Conservation (phyloP, 805 yeast genomes). For the Lipomyces sp. region DNA sequence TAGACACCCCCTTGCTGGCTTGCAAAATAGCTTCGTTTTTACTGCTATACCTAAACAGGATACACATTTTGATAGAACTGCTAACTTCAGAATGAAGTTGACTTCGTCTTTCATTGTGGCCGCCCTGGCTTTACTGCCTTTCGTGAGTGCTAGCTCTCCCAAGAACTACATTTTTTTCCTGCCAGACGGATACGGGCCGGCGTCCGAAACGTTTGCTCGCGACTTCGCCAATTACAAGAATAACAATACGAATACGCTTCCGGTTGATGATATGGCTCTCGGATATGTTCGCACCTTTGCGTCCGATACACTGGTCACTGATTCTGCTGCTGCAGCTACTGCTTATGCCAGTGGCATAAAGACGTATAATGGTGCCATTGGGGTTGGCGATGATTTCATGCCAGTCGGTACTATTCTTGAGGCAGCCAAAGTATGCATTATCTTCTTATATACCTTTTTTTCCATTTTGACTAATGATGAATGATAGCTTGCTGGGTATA, state of each 20-base stretch:
- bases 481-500: conserved; percentile 56
- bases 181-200: conserved; percentile 31
- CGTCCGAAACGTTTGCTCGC: conserved; percentile 29
- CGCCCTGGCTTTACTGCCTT: background rate
- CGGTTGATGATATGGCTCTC: conserved; percentile 57
- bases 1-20: too few relatives aligned
- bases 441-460: background rate
- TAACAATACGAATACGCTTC: conserved; percentile 36
- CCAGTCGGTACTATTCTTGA: conserved; percentile 90
- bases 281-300: conserved; percentile 87
- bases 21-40: too few relatives aligned
- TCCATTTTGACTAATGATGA: background rate
- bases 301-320: conserved; percentile 73
- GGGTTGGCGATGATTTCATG: conserved; percentile 61
- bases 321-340: conserved; percentile 96
- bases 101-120: background rate
- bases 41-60: background rate
- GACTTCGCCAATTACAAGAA: conserved; percentile 21
- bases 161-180: conserved; percentile 24
- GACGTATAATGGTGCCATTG: conserved; percentile 87
- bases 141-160: conserved; percentile 1
- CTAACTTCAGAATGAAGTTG: background rate
- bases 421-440: conserved; percentile 56
- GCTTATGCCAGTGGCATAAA: conserved; percentile 84
- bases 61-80: background rate